A percentile compares a stretch with the other conserved stretches of the same genome.
Conservation (phyloP, 306 rosid species). For the Malus domestica region DNA sequence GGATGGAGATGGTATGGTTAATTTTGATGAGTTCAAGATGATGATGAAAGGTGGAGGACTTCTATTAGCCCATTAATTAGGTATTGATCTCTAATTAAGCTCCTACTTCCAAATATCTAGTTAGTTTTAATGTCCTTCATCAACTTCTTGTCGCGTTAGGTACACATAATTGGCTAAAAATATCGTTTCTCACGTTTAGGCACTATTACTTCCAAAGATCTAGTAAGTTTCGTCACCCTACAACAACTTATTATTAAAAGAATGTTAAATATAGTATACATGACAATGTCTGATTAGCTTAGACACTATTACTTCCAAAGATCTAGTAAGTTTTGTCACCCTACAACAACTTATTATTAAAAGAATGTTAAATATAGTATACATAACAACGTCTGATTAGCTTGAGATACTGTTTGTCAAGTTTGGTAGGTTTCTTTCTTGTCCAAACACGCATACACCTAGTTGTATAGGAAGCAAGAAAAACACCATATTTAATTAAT, state of each 20-base stretch:
- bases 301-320: neutral
- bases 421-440: neutral
- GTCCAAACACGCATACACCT: neutral
- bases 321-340: neutral
- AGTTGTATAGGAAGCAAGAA: neutral
- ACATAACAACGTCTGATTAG: neutral
- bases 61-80: constrained; percentile 12
- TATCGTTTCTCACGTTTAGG: too few species aligned
- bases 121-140: neutral
- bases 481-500: neutral
- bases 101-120: neutral
- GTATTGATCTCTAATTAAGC: neutral
- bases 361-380: too few species aligned
- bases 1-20: constrained; percentile 96
- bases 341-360: neutral
- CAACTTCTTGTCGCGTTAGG: neutral
- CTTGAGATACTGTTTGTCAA: neutral
- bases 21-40: constrained; percentile 73
- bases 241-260: neutral
- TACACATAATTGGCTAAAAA: neutral
- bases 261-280: too few species aligned
- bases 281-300: neutral
- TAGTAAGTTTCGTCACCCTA: neutral
- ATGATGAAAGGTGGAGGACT: constrained; percentile 56
- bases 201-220: neutral